Evolutionary conservation across 1,284 basidiomycete species (phyloP), one percentile per base, ranked within the genome.

Genomic region (Farysia itapuensis): DNA sequence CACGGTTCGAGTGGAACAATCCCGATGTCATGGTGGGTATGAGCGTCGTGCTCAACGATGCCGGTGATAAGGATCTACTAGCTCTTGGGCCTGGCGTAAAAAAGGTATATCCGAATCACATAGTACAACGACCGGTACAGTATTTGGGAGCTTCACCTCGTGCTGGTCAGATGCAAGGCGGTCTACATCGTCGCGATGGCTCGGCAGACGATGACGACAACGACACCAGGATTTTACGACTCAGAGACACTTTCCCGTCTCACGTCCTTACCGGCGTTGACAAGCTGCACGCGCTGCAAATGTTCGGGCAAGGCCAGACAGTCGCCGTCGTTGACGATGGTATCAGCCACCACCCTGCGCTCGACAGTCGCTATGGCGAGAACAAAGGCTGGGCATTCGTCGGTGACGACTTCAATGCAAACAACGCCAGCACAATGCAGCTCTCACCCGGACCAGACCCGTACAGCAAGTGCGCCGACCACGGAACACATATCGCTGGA

Each of bases 401-500:
- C 7, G 59, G 63, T 4, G 66, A 63, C 43, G 63, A 53, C 22
- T 50, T 68, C n/a, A 63, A 79, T 54, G 43, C 64, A 15, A 79
- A 74, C 42, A 64, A 75, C 43, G 78, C n/a, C 26, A 28, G n/a
- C n/a, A n/a, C 26, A 28, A 28, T 28, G 26, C 9, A 28, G 26
- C 11, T 28, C n/a, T 28, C 26, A n/a, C 9, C 9, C n/a, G 26
- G 26, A 9, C 26, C n/a, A n/a, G n/a, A n/a, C n/a, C n/a, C n/a
- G n/a, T n/a, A n/a, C 43, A 28, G n/a, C 40, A n/a, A n/a, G n/a
- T 81, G 76, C 40, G 70, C 67, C 26, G 58, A 56, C 16, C 67
- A 68, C 48, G 67, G 85, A 12, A 84, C 85, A 2, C 82, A 85
- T 67, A 82, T 85, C 22, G 81, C 82, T 35, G 85, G 85, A 38